phyloP scores from a whole-genome alignment of 441 rosid genomes.

The Arabidopsis lyrata region DNA sequence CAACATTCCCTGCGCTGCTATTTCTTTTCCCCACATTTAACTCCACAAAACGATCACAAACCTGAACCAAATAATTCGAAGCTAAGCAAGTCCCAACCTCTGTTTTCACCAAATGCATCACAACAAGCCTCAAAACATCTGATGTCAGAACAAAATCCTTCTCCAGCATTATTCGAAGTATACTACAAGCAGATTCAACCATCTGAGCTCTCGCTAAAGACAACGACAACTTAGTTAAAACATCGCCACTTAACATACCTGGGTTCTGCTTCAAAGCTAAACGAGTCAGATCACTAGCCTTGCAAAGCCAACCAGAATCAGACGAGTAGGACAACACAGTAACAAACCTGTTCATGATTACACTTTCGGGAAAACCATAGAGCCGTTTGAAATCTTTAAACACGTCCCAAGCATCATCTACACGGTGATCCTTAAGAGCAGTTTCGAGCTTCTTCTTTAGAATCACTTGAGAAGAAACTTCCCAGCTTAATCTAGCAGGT shows the following conservation, averaged over 20 bases:
- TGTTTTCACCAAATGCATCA: constrained; percentile 80
- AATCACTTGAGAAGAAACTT: constrained; percentile 52
- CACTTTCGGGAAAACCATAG: constrained; percentile 61
- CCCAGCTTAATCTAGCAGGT: constrained; percentile 55
- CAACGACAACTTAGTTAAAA: constrained; percentile 58
- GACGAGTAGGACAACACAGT: constrained; percentile 68
- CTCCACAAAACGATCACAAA: constrained; percentile 52
- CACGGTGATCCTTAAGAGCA: constrained; percentile 54
- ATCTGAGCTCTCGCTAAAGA: constrained; percentile 75
- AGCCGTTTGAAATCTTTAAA: constrained; percentile 65
- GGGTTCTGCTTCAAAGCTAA: constrained; percentile 54
- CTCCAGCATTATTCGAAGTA: constrained; percentile 66
- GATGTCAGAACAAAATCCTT: constrained; percentile 44
- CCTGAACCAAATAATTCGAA: constrained; percentile 69
- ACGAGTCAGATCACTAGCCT: constrained; percentile 60
- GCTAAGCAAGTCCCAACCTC: constrained; percentile 70
- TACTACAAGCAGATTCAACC: constrained; percentile 60
- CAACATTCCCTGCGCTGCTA: constrained; percentile 36
- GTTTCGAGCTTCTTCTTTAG: constrained; percentile 67
- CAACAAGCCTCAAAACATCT: constrained; percentile 49
- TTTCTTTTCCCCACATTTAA: constrained; percentile 35
- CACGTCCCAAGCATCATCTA: constrained; percentile 72
- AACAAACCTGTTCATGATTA: constrained; percentile 54
- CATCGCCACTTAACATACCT: constrained; percentile 45
- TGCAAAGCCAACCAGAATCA: constrained; percentile 58